Conservation (phyloP, 2,329 filamentous ascomycete genomes). For the Aureobasidium musti region DNA sequence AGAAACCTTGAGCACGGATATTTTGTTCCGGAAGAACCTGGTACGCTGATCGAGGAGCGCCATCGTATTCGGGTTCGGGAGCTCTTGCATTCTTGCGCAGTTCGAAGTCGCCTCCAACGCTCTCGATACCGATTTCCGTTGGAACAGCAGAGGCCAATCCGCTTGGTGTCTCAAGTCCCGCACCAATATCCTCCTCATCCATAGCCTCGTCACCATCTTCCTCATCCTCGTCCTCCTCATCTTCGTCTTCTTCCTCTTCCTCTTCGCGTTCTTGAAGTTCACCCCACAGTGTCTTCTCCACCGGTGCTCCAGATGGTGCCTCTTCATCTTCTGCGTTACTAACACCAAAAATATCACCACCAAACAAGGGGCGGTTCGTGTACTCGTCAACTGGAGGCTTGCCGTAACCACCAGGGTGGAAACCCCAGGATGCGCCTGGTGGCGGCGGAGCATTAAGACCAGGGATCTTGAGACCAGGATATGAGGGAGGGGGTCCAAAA, state of each 20-base stretch:
- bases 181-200: slow-evolving; percentile 65
- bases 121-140: slow-evolving; percentile 76
- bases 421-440: slow-evolving; percentile 87
- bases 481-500: slow-evolving; percentile 88
- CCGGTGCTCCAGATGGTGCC: slow-evolving; percentile 64
- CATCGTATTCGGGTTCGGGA: slow-evolving; percentile 82
- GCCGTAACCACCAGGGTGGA: slow-evolving; percentile 91
- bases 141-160: slow-evolving; percentile 79
- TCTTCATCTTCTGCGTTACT: slow-evolving; percentile 63
- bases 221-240: slow-evolving; percentile 64
- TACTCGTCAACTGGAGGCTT: slow-evolving; percentile 95
- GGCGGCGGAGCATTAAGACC: slow-evolving; percentile 93
- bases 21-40: slow-evolving; percentile 88
- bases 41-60: slow-evolving; percentile 67
- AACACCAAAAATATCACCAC: slow-evolving; percentile 91
- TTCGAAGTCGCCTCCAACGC: slow-evolving; percentile 82
- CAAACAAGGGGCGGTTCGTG: slow-evolving; percentile 79
- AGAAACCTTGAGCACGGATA: slow-evolving; percentile 86
- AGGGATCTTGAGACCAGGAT: slow-evolving; percentile 91
- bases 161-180: slow-evolving; percentile 71
- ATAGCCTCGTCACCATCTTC: slow-evolving; percentile 78
- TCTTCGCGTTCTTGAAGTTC: slow-evolving; percentile 81
- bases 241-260: slow-evolving; percentile 67
- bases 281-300: slow-evolving; percentile 89
- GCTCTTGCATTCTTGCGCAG: slow-evolving; percentile 83